Percentiles rank a stretch among this genome's conserved stretches.
phyloP scores from a whole-genome alignment of 1,284 basidiomycete genomes.

The Ganoderma sinense region DNA sequence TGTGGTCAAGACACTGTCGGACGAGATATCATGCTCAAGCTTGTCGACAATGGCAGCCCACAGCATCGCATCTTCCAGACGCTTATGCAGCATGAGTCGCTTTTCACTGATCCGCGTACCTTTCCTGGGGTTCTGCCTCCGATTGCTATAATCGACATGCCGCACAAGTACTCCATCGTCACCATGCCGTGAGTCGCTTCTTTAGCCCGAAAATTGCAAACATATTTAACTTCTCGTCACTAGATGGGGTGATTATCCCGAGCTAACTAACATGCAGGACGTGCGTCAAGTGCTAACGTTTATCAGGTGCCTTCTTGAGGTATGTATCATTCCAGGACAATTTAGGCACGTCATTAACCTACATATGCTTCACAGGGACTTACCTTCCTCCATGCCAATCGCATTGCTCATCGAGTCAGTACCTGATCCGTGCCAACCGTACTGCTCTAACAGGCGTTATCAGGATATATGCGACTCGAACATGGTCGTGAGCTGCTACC shows the following conservation, averaged over 20 bases:
- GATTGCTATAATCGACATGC: conserved; percentile 8
- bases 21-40: conserved; percentile 11
- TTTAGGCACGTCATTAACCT: neutral
- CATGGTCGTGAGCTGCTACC: conserved; percentile 9
- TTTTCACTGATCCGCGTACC: neutral
- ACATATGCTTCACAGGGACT: neutral
- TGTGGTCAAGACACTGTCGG: neutral
- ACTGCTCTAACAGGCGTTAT: neutral
- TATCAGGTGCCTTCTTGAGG: neutral
- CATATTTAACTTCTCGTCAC: neutral
- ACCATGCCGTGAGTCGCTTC: conserved; percentile 16
- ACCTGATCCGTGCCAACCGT: neutral
- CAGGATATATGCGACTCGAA: conserved; percentile 14
- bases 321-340: neutral
- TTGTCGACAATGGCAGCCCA: conserved; percentile 2
- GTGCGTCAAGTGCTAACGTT: too few relatives aligned
- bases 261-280: too few relatives aligned
- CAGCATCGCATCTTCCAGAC: conserved; percentile 1
- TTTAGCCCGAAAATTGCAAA: neutral
- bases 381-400: neutral
- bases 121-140: conserved; percentile 9
- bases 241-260: neutral
- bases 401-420: neutral
- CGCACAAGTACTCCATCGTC: conserved; percentile 3
- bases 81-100: neutral